Base-by-base conservation (phyloP, 345 rosid genomes). In the Brassica napus region DNA sequence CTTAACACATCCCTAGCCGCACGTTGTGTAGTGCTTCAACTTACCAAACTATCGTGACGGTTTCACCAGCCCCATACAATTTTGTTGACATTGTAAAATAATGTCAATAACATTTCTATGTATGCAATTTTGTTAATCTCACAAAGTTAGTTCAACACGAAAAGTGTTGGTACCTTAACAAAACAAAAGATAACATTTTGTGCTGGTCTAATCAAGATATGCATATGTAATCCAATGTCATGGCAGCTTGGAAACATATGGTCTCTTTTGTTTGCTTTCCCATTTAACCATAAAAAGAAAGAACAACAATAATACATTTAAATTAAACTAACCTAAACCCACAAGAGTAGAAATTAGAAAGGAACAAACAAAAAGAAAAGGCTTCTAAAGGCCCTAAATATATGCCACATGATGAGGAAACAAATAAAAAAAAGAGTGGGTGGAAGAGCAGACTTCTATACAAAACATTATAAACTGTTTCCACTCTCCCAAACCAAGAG, bases 401-500 rank as follows among this genome's bases (percentile, higher is more conserved):
- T 73, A 59, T 79, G 78, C 78, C 69, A 73, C 76, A 78, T 47
- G 68, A n/a, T 31, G 81, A 65, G 67, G 24, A 18, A 60, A 52
- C 37, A 30, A 77, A 64, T 12, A 57, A 18, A 57, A 65, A 42
- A 21, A 54, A 14, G 31, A 1, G 71, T 10, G 47, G 18, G 35
- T 8, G 71, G 74, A 58, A 58, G 58, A 75, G 76, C 23, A 75
- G 79, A 64, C 62, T 75, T 64, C 79, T 80, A 62, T 81, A 75
- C 83, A 81, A 57, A 80, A 75, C 74, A 75, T 70, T 75, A 80
- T 80, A 6, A 74, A 75, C 71, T 63, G 79, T 69, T 75, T 75
- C 76, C 3, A 80, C 79, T 70, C 72, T 74, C 39, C 83, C 63
- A 70, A 69, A 64, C 69, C 68, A 37, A 74, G 75, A 54, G 49